Base-by-base conservation (phyloP, 306 rosid genomes). In the Prunus kanzakura region DNA sequence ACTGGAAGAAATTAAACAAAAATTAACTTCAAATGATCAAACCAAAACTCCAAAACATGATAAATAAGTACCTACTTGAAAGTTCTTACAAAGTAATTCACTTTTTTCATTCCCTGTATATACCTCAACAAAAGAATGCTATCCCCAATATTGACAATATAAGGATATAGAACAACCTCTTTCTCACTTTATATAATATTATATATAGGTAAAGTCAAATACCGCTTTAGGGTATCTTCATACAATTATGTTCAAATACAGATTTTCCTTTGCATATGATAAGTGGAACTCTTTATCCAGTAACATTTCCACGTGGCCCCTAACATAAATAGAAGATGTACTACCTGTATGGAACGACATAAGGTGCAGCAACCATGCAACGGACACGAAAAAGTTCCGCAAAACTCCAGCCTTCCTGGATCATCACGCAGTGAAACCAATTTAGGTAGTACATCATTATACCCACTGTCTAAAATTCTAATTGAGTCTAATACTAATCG, bases 321-420 rank as follows among this genome's bases (percentile, higher is more conserved):
- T 57, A 23, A 3, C 11, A 58, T 10, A 14, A 64, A 71, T 12
- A 67, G 47, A 30, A 32, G 62, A 57, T 51, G 2, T 22, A 50
- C 64, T 82, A 88, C 96, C 96, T 88, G 82, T 92, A 92, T 11
- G 97, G 96, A 85, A 91, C 96, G 58, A 87, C 92, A 66, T 91
- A 89, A 45, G 96, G 96, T 51, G 96, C 97, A 83, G 92, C 93
- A 45, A 92, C 82, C 23, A 92, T 65, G 82, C 97, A 92, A 8
- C 84, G 91, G 75, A 92, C 82, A 71, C 47, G 73, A 75, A 88
- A 92, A 27, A 80, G 67, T 71, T 92, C 97, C 0, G 96, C 96
- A 69, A 92, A 88, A 86, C 91, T 90, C 97, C 97, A 92, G 41
- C 97, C 97, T 88, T 92, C 97, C 97, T 92, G 82, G 78, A 80